Evolutionary conservation across 805 yeast species (phyloP).

Genomic region (Kazachstania viticola): DNA sequence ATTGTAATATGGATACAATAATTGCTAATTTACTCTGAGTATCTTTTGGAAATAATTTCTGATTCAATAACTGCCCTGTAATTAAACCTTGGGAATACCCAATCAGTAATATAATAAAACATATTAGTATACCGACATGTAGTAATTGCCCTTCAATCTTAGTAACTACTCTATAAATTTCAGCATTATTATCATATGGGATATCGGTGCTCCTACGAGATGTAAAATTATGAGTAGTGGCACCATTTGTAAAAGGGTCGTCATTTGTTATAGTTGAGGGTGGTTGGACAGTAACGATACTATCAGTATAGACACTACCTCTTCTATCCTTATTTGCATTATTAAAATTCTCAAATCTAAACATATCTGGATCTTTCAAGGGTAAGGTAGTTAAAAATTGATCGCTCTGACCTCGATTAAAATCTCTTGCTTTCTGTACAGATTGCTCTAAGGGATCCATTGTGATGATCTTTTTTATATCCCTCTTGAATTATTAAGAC

Average conservation of each 20-base stretch:
- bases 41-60: too few relatives aligned
- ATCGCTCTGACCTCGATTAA: conserved; percentile 6
- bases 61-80: too few relatives aligned
- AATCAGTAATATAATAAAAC: not conserved
- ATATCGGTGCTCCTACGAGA: too few relatives aligned
- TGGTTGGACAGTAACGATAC: conserved; percentile 2
- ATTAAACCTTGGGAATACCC: not conserved
- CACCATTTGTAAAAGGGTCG: not conserved
- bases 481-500: too few relatives aligned
- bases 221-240: too few relatives aligned
- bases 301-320: conserved; percentile 7
- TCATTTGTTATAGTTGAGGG: not conserved
- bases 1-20: not conserved
- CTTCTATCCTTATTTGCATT: conserved; percentile 2
- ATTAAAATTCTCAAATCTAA: conserved; percentile 5
- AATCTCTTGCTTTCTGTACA: conserved; percentile 5
- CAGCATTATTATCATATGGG: too few relatives aligned
- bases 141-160: not conserved
- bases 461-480: too few relatives aligned
- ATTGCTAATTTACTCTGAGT: not conserved
- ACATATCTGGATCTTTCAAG: conserved; percentile 9
- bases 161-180: too few relatives aligned
- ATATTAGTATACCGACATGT: not conserved
- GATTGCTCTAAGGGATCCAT: too few relatives aligned
- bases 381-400: conserved; percentile 7